Conservation (phyloP, 768 basidiomycete species). For the Leccinum fibrillosum region DNA sequence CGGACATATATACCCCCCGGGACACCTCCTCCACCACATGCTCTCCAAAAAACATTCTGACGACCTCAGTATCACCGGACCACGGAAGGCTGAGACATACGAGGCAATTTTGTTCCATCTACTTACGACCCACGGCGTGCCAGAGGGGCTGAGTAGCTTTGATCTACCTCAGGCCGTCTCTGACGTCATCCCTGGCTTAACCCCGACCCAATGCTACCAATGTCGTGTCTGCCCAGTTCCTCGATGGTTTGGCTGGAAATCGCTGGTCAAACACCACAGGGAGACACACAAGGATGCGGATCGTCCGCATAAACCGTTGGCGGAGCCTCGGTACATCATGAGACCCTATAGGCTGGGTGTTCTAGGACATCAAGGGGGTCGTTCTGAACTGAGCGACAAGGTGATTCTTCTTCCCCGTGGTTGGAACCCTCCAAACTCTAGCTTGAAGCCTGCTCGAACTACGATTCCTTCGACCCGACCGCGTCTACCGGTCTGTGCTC, state of each 20-base stretch:
- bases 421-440: neutral
- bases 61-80: neutral
- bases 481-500: neutral
- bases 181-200: neutral
- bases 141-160: neutral
- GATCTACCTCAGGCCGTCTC: neutral
- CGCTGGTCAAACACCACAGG: neutral
- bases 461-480: neutral
- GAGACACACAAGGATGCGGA: neutral
- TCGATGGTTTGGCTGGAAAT: neutral
- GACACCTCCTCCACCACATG: neutral
- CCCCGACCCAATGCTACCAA: neutral
- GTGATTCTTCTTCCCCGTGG: neutral
- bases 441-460: neutral
- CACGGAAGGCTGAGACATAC: neutral
- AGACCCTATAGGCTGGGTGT: neutral
- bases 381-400: neutral
- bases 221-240: neutral
- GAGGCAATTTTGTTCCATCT: neutral
- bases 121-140: neutral
- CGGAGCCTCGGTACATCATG: neutral
- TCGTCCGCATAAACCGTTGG: neutral
- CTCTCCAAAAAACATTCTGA: neutral
- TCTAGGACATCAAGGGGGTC: neutral
- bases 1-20: neutral